Percentiles rank a stretch among this genome's conserved stretches.
Conservation (phyloP, 2,329 filamentous ascomycete genomes). For the Thielaviopsis ethacetica region DNA sequence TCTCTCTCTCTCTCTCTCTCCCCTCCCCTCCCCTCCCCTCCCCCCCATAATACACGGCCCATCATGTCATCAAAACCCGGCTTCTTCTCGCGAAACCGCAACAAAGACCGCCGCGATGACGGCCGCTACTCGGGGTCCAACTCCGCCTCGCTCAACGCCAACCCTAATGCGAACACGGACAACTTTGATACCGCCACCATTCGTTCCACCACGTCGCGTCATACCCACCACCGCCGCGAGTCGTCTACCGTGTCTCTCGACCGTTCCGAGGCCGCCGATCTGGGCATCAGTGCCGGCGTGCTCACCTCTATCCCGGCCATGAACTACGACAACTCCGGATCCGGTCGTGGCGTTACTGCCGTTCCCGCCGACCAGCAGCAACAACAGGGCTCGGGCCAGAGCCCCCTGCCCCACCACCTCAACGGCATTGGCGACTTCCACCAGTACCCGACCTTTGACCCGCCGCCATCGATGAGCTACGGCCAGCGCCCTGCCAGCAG, state of each 20-base stretch:
- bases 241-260: conserved; percentile 60
- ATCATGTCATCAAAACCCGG: conserved; percentile 51
- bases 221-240: conserved; percentile 47
- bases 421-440: conserved; percentile 75
- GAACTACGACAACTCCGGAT: conserved; percentile 51
- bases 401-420: conserved; percentile 67
- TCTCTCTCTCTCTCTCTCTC: not conserved
- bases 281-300: conserved; percentile 58
- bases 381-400: conserved; percentile 47
- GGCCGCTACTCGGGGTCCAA: conserved; percentile 36
- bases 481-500: conserved; percentile 16
- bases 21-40: conserved; percentile 30
- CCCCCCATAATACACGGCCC: conserved; percentile 58
- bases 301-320: conserved; percentile 61
- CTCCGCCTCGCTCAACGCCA: conserved; percentile 35
- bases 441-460: conserved; percentile 66
- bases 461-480: conserved; percentile 27
- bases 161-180: conserved; percentile 49
- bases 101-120: conserved; percentile 45
- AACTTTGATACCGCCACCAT: conserved; percentile 10
- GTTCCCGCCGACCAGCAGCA: conserved; percentile 48
- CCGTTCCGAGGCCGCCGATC: conserved; percentile 44
- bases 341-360: conserved; percentile 46
- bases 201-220: conserved; percentile 10
- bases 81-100: conserved; percentile 80